Evolutionary conservation across 441 rosid genomes (phyloP).

Genomic region (Mallotus repandus): DNA sequence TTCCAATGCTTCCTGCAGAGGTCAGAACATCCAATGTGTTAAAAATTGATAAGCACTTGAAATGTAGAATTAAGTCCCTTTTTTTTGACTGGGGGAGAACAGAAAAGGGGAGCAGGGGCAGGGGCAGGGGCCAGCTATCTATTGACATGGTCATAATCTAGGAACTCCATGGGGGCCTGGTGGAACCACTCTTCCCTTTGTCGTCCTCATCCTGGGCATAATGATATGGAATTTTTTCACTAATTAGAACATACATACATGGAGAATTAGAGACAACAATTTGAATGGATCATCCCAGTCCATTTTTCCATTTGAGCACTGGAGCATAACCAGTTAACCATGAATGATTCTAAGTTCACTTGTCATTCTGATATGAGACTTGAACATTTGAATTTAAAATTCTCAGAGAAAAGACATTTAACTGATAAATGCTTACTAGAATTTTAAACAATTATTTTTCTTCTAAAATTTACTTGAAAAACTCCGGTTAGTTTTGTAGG

Average conservation of each 20-base stretch:
- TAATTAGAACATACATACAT: not conserved
- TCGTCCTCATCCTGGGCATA: not conserved
- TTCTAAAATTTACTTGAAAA: not conserved
- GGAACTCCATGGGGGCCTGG: not conserved
- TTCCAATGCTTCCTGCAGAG: not conserved
- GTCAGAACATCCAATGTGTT: not conserved
- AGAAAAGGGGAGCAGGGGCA: not conserved
- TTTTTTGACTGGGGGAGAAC: not conserved
- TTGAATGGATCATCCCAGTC: not conserved
- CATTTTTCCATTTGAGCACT: not conserved
- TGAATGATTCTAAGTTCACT: not conserved
- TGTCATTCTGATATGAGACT: not conserved
- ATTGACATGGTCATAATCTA: not conserved
- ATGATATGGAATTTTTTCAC: not conserved
- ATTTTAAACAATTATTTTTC: too few species aligned
- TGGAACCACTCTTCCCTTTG: not conserved
- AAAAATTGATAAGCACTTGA: not conserved
- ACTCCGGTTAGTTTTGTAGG: too few species aligned
- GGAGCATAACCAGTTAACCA: not conserved
- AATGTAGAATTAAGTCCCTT: not conserved
- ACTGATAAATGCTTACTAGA: not conserved
- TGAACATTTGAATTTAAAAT: too few species aligned
- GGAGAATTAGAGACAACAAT: not conserved
- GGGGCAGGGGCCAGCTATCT: not conserved
- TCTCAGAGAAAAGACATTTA: not conserved